Base-by-base conservation (phyloP, 768 basidiomycete species). In the Lactifluus piperatus region DNA sequence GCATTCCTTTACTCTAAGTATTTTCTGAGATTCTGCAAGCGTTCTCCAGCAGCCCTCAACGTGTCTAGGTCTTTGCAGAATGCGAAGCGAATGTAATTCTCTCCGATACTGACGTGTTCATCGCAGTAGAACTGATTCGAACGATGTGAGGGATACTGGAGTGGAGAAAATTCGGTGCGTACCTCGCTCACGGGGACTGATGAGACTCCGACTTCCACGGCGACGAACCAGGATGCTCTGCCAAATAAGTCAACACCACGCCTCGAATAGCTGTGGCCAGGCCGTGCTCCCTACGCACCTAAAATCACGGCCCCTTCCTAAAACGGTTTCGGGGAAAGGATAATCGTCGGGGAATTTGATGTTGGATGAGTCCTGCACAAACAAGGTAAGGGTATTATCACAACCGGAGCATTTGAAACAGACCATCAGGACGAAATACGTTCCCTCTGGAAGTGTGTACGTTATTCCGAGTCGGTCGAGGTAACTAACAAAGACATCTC, bases 31-130 rank as follows among this genome's bases (percentile, higher is more conserved):
- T 74, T 75, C 70, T 86, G 79, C 20, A 99, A 74, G n/a, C 91
- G 81, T 67, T 89, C 85, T 24, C 84, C 86, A n/a, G 97, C 97
- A 22, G 74, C 76, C 60, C 75, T 79, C 16, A 99, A 78, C 0
- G 92, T 95, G 43, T 90, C 91, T 20, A 84, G 63, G 67, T 98
- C 95, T 70, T 99, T 99, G 79, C 97, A 97, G 77, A 97, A 94
- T 1, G 94, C 87, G 70, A 98, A 97, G 56, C 92, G 82, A 22
- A 81, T 84, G 68, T 86, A 95, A 48, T 77, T 84, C 71, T 95
- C 94, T 27, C 94, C 94, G 55, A 97, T 91, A 57, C 73, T 72
- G 27, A 84, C 79, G 68, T 97, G 94, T 57, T 91, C 89, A 64
- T 84, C 79, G 68, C 91, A 93, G 73, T 95, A 97, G 73, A 97